These are phyloP conservation scores for Chionographis japonica DNA, from an alignment of 106 monocot species.

Conservation along the genomic window DNA sequence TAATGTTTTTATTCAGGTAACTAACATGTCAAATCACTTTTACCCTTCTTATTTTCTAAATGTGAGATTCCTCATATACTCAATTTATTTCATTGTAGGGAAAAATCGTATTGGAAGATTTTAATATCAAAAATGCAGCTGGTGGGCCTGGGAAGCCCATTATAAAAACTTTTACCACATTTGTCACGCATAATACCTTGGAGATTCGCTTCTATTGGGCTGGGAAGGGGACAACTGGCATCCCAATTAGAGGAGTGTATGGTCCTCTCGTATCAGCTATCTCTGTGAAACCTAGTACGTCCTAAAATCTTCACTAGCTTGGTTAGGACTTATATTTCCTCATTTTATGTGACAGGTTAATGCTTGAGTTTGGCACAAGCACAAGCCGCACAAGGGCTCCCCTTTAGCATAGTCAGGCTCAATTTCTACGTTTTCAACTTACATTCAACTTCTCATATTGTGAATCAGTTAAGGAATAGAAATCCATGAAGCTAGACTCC, in stretches of 20 bases:
- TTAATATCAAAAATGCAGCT: constrained; percentile 56
- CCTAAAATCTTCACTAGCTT: not conserved
- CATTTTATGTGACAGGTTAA: not conserved
- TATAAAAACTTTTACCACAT: constrained; percentile 40
- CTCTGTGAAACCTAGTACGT: constrained; percentile 62
- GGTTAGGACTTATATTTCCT: not conserved
- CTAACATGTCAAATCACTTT: not conserved
- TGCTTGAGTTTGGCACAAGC: not conserved
- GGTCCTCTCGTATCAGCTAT: constrained; percentile 83
- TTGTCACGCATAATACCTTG: constrained; percentile 42
- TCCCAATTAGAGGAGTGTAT: constrained; percentile 68
- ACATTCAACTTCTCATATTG: too few species aligned
- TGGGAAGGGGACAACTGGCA: constrained; percentile 66
- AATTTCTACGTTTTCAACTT: too few species aligned
- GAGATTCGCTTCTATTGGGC: constrained; percentile 79
- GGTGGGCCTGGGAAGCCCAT: constrained; percentile 47
- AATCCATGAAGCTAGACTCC: not conserved
- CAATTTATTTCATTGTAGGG: constrained; percentile 32
- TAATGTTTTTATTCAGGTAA: constrained; percentile 79
- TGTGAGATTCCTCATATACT: not conserved
- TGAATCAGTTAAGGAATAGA: too few species aligned
- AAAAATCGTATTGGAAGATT: constrained; percentile 58
- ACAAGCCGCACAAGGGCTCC: not conserved
- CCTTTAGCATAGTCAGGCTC: too few species aligned
- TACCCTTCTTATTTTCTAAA: not conserved